Percentiles rank a stretch among this genome's conserved stretches.
Evolutionary conservation across 2,329 filamentous ascomycete species (phyloP).

Genomic region (Pseudopyricularia javanii): DNA sequence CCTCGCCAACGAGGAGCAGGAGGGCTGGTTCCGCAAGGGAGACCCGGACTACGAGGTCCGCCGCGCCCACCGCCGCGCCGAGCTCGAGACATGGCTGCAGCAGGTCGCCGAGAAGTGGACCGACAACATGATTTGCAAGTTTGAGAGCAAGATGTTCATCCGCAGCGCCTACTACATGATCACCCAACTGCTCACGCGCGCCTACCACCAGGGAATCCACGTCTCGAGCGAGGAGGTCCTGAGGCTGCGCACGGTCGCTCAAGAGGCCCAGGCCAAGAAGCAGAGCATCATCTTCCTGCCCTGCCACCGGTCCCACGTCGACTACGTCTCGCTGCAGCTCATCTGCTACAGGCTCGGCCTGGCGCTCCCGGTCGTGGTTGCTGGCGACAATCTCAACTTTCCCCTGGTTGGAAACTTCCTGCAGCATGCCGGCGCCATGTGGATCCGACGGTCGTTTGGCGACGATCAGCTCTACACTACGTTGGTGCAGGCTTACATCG

Average conservation of each 20-base stretch:
- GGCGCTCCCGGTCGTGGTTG: conserved; percentile 79
- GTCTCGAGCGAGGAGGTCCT: conserved; percentile 91
- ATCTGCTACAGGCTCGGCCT: conserved; percentile 92
- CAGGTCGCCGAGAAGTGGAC: conserved; percentile 80
- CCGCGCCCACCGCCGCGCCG: conserved; percentile 40
- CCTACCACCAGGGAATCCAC: conserved; percentile 95
- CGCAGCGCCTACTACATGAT: conserved; percentile 79
- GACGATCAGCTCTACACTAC: conserved; percentile 84
- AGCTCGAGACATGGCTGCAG: conserved; percentile 61
- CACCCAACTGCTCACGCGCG: conserved; percentile 79
- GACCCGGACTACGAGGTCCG: conserved; percentile 41
- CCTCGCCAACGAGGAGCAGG: conserved; percentile 61
- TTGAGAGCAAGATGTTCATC: conserved; percentile 91
- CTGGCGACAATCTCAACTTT: conserved; percentile 93
- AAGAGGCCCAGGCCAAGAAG: conserved; percentile 71
- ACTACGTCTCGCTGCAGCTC: conserved; percentile 88
- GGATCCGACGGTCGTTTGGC: conserved; percentile 84
- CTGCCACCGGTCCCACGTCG: conserved; percentile 88
- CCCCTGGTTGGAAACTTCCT: conserved; percentile 81
- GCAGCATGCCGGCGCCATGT: conserved; percentile 95
- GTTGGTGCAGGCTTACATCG: conserved; percentile 92
- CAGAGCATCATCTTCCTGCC: conserved; percentile 94
- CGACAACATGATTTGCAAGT: conserved; percentile 97
- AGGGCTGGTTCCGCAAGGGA: conserved; percentile 51
- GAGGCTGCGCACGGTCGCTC: conserved; percentile 67